A percentile compares a stretch with the other conserved stretches of the same genome.
Evolutionary conservation across 176 grass and related monocot species (phyloP).

Genomic region (Themeda triandra): DNA sequence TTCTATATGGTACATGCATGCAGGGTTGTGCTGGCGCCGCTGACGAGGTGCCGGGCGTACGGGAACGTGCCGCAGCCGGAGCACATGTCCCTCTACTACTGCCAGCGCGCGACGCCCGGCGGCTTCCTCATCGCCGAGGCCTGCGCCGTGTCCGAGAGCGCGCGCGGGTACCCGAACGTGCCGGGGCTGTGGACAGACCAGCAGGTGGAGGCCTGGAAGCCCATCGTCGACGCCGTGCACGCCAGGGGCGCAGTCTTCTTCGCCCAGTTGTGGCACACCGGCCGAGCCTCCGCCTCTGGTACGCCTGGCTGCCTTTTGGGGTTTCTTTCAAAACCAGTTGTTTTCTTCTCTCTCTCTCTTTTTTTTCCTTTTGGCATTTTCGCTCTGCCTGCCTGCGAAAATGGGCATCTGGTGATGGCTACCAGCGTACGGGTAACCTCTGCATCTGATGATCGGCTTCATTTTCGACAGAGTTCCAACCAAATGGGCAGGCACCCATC

Average conservation of each 20-base stretch:
- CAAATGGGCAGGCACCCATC: neutral
- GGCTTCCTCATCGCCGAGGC: neutral
- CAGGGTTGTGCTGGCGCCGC: constrained; percentile 42
- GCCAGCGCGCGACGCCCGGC: neutral
- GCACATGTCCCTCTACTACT: constrained; percentile 10
- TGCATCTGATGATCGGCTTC: neutral
- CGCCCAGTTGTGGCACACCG: neutral
- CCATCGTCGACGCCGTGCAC: neutral
- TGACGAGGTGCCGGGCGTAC: constrained; percentile 48
- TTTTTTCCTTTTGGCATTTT: too few relatives aligned
- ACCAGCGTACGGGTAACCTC: neutral
- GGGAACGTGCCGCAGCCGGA: constrained; percentile 48
- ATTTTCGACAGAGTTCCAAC: neutral
- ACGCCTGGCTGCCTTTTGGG: neutral
- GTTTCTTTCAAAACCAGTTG: too few relatives aligned
- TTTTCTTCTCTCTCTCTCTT: too few relatives aligned
- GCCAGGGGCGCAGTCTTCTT: neutral
- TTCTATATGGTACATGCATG: neutral
- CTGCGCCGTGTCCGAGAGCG: neutral
- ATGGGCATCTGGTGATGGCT: too few relatives aligned
- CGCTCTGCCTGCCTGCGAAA: too few relatives aligned
- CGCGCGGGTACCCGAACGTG: neutral
- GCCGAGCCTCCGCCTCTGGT: neutral
- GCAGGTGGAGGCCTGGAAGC: neutral
- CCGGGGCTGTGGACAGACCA: neutral